These are phyloP conservation scores for Elaeis oleifera DNA, from an alignment of 202 grass and related monocot genomes.

Conservation along the genomic window DNA sequence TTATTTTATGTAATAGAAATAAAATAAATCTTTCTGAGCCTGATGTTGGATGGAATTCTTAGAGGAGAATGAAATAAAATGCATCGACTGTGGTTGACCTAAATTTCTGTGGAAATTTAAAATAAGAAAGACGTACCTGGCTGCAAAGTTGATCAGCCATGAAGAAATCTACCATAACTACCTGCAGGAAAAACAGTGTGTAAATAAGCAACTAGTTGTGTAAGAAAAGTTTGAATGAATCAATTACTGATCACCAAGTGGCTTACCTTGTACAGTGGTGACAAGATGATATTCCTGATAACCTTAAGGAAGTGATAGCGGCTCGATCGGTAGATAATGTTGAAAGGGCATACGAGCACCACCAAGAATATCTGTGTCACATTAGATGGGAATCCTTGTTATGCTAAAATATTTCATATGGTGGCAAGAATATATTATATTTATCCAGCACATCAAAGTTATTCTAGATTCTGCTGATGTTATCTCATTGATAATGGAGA, in stretches of 20 bases:
- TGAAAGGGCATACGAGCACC: constrained; percentile 53
- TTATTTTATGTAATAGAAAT: no score
- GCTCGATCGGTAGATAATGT: constrained; percentile 46
- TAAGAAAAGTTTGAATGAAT: no score
- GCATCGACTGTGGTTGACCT: no score
- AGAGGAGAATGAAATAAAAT: no score
- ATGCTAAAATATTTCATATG: constrained; percentile 8
- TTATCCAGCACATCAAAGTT: constrained; percentile 5
- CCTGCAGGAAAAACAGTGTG: constrained; percentile 30
- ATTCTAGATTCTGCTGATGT: constrained; percentile 4
- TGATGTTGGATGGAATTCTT: no score
- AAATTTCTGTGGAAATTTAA: no score
- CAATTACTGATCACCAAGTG: not conserved
- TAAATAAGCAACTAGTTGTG: no score
- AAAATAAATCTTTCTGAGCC: no score
- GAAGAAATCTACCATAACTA: constrained; percentile 99
- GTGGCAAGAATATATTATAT: constrained; percentile 19
- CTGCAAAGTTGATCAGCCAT: constrained; percentile 99
- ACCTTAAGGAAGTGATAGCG: constrained; percentile 47
- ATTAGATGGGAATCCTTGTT: constrained; percentile 27
- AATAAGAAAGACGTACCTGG: constrained; percentile 45
- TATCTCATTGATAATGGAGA: not conserved
- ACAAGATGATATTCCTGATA: constrained; percentile 55
- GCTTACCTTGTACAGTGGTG: constrained; percentile 68
- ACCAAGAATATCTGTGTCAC: constrained; percentile 44